phyloP scores from a whole-genome alignment of 2,329 filamentous ascomycete genomes.

The Fusarium sacchari region DNA sequence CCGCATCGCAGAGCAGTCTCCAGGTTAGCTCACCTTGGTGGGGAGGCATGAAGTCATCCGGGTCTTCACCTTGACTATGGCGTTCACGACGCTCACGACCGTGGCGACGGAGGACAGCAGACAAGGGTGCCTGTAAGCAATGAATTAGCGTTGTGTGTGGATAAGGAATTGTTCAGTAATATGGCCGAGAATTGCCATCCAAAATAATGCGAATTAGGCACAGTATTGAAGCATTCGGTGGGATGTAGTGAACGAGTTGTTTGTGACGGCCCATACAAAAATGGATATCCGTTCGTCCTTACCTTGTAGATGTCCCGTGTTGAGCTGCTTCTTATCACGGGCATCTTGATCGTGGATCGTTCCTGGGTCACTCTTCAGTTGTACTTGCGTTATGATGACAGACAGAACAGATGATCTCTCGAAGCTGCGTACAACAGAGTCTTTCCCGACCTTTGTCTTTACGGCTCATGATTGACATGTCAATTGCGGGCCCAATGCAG shows the following conservation, averaged over 20 bases:
- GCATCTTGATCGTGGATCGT: constrained; percentile 14
- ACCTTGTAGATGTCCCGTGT: constrained; percentile 21
- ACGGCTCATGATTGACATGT: constrained; percentile 35
- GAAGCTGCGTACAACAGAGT: constrained; percentile 29
- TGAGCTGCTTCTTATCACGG: constrained; percentile 6
- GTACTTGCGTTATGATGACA: constrained; percentile 23
- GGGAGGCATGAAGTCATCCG: constrained; percentile 28
- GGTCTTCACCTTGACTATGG: constrained; percentile 23
- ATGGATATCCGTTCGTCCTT: constrained; percentile 2
- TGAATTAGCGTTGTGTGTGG: constrained; percentile 8
- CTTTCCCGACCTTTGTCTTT: constrained; percentile 34
- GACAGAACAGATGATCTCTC: constrained; percentile 3
- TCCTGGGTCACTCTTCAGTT: constrained; percentile 12
- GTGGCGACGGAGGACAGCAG: constrained; percentile 20
- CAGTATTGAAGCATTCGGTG: background rate
- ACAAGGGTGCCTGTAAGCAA: constrained; percentile 26
- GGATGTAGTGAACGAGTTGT: background rate
- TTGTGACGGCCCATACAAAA: background rate
- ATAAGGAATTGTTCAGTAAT: background rate
- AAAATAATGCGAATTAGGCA: background rate
- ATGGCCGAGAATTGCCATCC: background rate
- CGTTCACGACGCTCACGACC: constrained; percentile 1
- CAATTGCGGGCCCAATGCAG: constrained; percentile 35
- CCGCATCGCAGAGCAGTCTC: background rate
- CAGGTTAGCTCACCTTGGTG: constrained; percentile 27